Percentiles rank a stretch among this genome's conserved stretches.
Evolutionary conservation across 768 basidiomycete genomes (phyloP).

Genomic region (Boletus vermiculosoides): DNA sequence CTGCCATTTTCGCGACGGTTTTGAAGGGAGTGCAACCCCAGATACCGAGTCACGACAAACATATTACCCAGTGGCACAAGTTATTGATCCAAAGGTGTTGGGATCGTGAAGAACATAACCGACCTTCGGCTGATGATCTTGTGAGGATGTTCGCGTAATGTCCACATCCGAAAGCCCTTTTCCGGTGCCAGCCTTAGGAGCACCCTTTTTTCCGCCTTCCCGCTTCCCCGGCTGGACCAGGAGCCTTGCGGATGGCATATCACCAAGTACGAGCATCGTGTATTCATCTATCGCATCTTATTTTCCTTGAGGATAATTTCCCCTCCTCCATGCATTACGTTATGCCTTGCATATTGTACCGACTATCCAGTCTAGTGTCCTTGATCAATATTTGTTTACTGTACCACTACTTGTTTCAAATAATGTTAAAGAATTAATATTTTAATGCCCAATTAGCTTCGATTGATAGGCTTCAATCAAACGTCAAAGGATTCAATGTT

Average conservation of each 20-base stretch:
- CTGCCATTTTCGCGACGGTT: neutral
- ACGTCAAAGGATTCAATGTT: neutral
- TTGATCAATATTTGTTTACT: neutral
- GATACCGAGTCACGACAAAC: slow-evolving; percentile 4
- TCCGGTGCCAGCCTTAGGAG: too few relatives aligned
- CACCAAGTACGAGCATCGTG: neutral
- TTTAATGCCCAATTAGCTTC: neutral
- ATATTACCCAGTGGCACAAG: slow-evolving; percentile 2
- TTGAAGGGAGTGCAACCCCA: slow-evolving; percentile 10
- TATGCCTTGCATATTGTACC: neutral
- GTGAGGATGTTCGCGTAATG: slow-evolving; percentile 2
- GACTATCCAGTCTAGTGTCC: neutral
- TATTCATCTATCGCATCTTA: neutral
- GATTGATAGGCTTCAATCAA: neutral
- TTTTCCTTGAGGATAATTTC: neutral
- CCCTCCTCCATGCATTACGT: neutral
- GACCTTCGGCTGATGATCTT: slow-evolving; percentile 17
- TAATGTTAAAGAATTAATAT: neutral
- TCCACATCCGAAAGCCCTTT: neutral
- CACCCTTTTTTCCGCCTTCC: neutral
- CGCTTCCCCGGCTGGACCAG: neutral
- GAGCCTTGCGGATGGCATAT: neutral
- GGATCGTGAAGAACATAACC: slow-evolving; percentile 12
- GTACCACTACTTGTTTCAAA: neutral
- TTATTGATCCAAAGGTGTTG: slow-evolving; percentile 18